Percentiles rank a stretch among this genome's conserved stretches.
These are phyloP conservation scores for Capsella bursapastoris DNA, from an alignment of 345 rosid species.

Conservation along the genomic window DNA sequence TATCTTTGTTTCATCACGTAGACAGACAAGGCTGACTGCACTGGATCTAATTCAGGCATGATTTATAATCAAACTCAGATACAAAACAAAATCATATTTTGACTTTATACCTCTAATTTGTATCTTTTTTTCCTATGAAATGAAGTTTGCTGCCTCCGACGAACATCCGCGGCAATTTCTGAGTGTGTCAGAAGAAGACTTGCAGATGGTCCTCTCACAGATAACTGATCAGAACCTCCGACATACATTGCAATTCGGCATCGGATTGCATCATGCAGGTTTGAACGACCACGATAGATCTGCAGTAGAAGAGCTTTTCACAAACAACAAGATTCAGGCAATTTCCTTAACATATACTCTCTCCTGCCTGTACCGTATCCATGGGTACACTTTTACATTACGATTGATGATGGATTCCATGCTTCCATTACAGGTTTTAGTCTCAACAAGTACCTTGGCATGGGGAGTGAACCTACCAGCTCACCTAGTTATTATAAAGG, in stretches of 20 bases:
- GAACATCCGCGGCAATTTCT: conserved; percentile 93
- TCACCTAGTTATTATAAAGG: conserved; percentile 97
- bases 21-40: conserved; percentile 98
- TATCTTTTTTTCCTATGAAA: conserved; percentile 36
- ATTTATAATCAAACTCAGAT: conserved; percentile 31
- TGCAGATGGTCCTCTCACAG: conserved; percentile 96
- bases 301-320: conserved; percentile 91
- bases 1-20: conserved; percentile 96
- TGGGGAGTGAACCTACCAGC: conserved; percentile 99
- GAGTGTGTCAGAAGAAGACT: conserved; percentile 78
- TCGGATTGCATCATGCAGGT: conserved; percentile 98
- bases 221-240: conserved; percentile 91
- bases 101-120: conserved; percentile 14
- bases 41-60: conserved; percentile 94
- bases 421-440: conserved; percentile 70
- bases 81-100: neutral
- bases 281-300: conserved; percentile 95
- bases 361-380: conserved; percentile 11
- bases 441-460: conserved; percentile 94
- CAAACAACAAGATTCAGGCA: conserved; percentile 97
- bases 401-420: conserved; percentile 16
- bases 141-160: conserved; percentile 92
- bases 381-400: conserved; percentile 9
- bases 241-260: conserved; percentile 95
- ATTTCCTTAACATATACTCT: conserved; percentile 35